These are phyloP conservation scores for Lachancea dasiensis DNA, from an alignment of 805 yeast genomes.

Conservation along the genomic window DNA sequence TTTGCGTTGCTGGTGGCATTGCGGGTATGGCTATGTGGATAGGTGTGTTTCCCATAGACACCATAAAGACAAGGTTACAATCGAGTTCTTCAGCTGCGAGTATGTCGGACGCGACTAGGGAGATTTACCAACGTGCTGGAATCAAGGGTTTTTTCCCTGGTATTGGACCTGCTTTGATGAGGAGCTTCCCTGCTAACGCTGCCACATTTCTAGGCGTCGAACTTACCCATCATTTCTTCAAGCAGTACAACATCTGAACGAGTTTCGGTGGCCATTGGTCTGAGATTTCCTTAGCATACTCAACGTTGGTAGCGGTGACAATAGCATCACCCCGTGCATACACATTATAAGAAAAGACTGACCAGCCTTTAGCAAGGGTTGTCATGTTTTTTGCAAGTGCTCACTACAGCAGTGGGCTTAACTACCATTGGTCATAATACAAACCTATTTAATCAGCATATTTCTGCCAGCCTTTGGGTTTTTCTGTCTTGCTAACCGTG, in stretches of 20 bases:
- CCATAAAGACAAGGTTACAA: conserved; percentile 57
- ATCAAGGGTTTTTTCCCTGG: conserved; percentile 95
- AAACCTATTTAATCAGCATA: conserved; percentile 9
- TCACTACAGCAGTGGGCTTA: conserved; percentile 1
- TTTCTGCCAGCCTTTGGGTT: conserved; percentile 61
- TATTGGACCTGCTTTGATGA: conserved; percentile 85
- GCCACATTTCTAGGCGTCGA: conserved; percentile 97
- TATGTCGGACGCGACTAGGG: conserved; percentile 57
- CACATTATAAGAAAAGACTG: background rate
- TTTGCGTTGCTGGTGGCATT: conserved; percentile 87
- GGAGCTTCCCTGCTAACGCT: conserved; percentile 99
- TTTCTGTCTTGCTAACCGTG: conserved; percentile 43
- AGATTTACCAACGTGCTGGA: conserved; percentile 59
- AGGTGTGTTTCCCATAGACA: conserved; percentile 92
- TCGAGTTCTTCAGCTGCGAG: conserved; percentile 39
- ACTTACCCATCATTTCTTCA: conserved; percentile 47
- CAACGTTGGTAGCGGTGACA: too few relatives aligned
- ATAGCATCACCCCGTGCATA: too few relatives aligned
- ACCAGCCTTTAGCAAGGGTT: too few relatives aligned
- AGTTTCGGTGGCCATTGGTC: background rate
- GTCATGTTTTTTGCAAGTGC: too few relatives aligned
- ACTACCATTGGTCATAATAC: background rate
- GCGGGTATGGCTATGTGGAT: conserved; percentile 98
- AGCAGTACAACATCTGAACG: conserved; percentile 25
- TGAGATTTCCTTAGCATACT: too few relatives aligned